Conservation (phyloP, 352 stramenopile species). For the Phytophthora melonis region DNA sequence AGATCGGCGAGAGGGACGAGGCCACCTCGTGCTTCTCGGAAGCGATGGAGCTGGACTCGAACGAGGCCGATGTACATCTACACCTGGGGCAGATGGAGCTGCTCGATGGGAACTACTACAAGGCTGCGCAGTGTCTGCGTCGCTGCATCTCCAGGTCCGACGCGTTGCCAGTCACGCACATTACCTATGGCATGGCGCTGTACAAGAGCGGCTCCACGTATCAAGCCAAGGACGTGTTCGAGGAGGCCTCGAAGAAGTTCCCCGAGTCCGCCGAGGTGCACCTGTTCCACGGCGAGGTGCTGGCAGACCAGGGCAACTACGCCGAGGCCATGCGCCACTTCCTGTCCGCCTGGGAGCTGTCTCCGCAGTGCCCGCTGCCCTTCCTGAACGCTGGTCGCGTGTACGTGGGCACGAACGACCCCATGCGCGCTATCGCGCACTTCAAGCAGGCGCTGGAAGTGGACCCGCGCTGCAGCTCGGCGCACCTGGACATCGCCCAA, state of each 20-base stretch:
- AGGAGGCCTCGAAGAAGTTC: constrained; percentile 71
- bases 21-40: constrained; percentile 70
- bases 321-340: constrained; percentile 84
- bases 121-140: constrained; percentile 75
- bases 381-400: constrained; percentile 87
- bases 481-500: constrained; percentile 87
- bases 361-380: constrained; percentile 78
- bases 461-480: constrained; percentile 80
- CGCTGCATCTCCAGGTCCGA: constrained; percentile 83
- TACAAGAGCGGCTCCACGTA: constrained; percentile 88
- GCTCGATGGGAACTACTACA: constrained; percentile 78
- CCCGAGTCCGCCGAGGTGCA: constrained; percentile 80
- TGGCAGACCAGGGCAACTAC: constrained; percentile 87
- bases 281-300: constrained; percentile 85
- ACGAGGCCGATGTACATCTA: constrained; percentile 81
- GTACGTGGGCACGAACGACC: constrained; percentile 87
- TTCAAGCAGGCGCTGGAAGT: constrained; percentile 84
- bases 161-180: constrained; percentile 71
- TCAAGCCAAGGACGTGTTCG: constrained; percentile 86
- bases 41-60: constrained; percentile 74
- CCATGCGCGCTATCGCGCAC: constrained; percentile 80
- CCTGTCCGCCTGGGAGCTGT: constrained; percentile 73
- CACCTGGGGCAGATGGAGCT: constrained; percentile 87
- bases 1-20: constrained; percentile 74
- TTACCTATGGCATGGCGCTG: constrained; percentile 88